A percentile compares a stretch with the other conserved stretches of the same genome.
phyloP scores from a whole-genome alignment of 345 rosid genomes.

The Eucalyptus decipiens region DNA sequence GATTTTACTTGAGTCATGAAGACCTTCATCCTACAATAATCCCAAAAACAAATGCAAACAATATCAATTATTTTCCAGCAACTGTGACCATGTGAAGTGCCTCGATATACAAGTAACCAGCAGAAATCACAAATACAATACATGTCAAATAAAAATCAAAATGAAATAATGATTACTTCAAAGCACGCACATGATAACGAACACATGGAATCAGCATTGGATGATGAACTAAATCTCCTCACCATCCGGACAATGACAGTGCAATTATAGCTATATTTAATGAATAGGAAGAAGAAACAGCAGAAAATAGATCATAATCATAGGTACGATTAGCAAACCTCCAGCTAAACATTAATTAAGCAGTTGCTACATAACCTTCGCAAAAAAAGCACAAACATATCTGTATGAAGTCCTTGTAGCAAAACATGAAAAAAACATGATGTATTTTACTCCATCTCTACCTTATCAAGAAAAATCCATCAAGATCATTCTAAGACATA shows the following conservation, averaged over 20 bases:
- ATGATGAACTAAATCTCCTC: not conserved
- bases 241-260: not conserved
- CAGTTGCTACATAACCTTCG: not conserved
- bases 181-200: not conserved
- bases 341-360: not conserved
- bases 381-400: not conserved
- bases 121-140: not conserved
- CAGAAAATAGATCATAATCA: not conserved
- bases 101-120: not conserved
- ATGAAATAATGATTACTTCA: not conserved
- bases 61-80: not conserved
- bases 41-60: not conserved
- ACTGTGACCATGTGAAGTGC: not conserved
- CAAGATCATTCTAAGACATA: not conserved
- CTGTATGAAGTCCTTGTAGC: not conserved
- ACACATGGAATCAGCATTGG: not conserved
- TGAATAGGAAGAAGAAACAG: not conserved
- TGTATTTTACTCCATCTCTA: not conserved
- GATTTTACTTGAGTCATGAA: constrained; percentile 62
- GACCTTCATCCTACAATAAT: constrained; percentile 64
- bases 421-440: not conserved
- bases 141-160: not conserved
- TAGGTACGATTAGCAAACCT: not conserved
- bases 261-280: not conserved
- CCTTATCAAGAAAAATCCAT: not conserved